Conservation (phyloP, 2,329 filamentous ascomycete species). For the Aspergillus puulaauensis region DNA sequence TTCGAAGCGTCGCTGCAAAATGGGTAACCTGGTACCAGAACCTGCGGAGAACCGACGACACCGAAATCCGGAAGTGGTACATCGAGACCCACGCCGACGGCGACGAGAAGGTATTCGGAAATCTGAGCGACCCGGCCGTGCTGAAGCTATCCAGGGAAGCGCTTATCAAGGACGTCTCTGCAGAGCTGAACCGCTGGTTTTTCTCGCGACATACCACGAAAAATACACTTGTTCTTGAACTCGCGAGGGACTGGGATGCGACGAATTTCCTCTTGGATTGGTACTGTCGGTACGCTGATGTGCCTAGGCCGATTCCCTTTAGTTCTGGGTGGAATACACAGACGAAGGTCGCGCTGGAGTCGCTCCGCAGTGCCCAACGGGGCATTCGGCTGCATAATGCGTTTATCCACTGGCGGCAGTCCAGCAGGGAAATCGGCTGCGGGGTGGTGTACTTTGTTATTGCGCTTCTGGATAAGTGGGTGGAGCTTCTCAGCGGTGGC, state of each 20-base stretch:
- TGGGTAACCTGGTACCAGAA: slow-evolving; percentile 58
- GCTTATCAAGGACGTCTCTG: slow-evolving; percentile 46
- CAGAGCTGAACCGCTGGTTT: slow-evolving; percentile 44
- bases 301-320: slow-evolving; percentile 52
- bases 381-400: slow-evolving; percentile 57
- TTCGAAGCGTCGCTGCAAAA: slow-evolving; percentile 54
- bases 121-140: slow-evolving; percentile 50
- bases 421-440: slow-evolving; percentile 55
- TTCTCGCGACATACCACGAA: slow-evolving; percentile 47
- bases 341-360: slow-evolving; percentile 54
- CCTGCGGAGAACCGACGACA: slow-evolving; percentile 40
- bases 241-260: slow-evolving; percentile 53
- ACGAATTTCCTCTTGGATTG: slow-evolving; percentile 56
- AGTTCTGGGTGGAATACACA: slow-evolving; percentile 61
- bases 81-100: slow-evolving; percentile 32
- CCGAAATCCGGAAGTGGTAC: slow-evolving; percentile 43
- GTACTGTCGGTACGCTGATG: slow-evolving; percentile 51
- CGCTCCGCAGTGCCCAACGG: slow-evolving; percentile 53
- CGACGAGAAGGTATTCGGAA: slow-evolving; percentile 42
- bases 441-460: slow-evolving; percentile 56
- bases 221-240: slow-evolving; percentile 45
- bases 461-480: slow-evolving; percentile 58
- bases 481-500: slow-evolving; percentile 49
- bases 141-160: slow-evolving; percentile 49
- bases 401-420: slow-evolving; percentile 60